Percentiles rank a stretch among this genome's conserved stretches.
Evolutionary conservation across 257 asterid species (phyloP).

Genomic region (Solanum virginianum): DNA sequence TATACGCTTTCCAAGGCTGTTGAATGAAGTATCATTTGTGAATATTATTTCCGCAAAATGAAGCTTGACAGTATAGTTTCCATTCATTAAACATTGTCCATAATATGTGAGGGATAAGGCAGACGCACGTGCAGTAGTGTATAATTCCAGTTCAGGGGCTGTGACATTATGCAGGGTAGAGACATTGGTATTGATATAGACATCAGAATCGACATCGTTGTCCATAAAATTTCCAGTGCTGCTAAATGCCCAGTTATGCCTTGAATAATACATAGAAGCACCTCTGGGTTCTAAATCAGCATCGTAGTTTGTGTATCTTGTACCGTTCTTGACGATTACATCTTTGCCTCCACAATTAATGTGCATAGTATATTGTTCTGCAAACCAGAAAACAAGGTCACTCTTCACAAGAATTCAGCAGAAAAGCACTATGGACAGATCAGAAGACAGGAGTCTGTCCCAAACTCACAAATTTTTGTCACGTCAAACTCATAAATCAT

Average conservation of each 20-base stretch:
- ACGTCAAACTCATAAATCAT: neutral
- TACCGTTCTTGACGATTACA: constrained; percentile 4
- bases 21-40: constrained; percentile 55
- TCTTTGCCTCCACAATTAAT: constrained; percentile 85
- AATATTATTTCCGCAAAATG: constrained; percentile 78
- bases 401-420: neutral
- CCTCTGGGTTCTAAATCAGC: constrained; percentile 70
- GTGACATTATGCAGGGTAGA: constrained; percentile 23
- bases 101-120: constrained; percentile 88
- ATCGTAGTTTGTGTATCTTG: constrained; percentile 27
- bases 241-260: constrained; percentile 77
- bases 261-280: constrained; percentile 54
- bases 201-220: constrained; percentile 46
- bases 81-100: constrained; percentile 67
- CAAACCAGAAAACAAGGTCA: neutral
- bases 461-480: neutral
- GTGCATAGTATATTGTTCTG: constrained; percentile 49
- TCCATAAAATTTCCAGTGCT: constrained; percentile 93
- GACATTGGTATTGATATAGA: constrained; percentile 33
- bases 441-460: neutral
- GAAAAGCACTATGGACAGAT: neutral
- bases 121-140: constrained; percentile 61
- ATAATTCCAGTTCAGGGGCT: constrained; percentile 28
- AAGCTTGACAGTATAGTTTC: constrained; percentile 74
- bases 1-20: constrained; percentile 67